Evolutionary conservation across 2,329 filamentous ascomycete genomes (phyloP), one percentile per base, ranked within the genome.

Genomic region (Phyllosticta ampelicida): DNA sequence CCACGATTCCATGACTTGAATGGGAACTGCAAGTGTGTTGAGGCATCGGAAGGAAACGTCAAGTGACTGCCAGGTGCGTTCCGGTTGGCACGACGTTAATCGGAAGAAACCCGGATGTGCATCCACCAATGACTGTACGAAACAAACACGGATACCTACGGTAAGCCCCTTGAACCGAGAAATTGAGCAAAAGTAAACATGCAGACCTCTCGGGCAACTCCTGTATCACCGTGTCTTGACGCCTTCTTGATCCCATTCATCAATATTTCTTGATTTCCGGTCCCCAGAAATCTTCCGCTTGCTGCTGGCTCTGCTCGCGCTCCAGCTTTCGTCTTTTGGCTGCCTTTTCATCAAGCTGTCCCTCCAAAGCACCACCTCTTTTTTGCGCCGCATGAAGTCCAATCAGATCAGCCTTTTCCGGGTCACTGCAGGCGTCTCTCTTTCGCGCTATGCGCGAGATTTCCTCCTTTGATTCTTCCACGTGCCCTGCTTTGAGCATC

Each of bases 351-450:
- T 74, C 73, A 28, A 77, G 58, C 26, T 65, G 63, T n/a, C 65
- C 70, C 1, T 69, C 71, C 0, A 70, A 70, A 6, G 57, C 53
- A 16, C 58, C 58, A 3, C 54, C 58, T 53, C 74, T 64, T 65
- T 77, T 82, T 64, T 85, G 79, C 19, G 83, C 81, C 62, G 80
- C 79, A 65, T 88, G 85, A 54, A 87, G 73, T 53, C 83, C 84
- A 18, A 90, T 84, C 3, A 91, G 71, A 69, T 91, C 86, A 50
- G 80, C 82, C 58, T 87, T 83, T 64, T 89, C 85, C 0, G 87
- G 87, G 65, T 92, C 87, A 59, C 85, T 78, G 64, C 87, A 91
- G 64, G 80, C 82, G 61, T 81, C 83, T n/a, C 91, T 75, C 68
- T 89, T 90, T 71, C 80, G 83, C 16, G 83, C 78, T 11, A 89